A percentile compares a stretch with the other conserved stretches of the same genome.
Evolutionary conservation across 768 basidiomycete species (phyloP).

Genomic region (Lactifluus subvellereus): DNA sequence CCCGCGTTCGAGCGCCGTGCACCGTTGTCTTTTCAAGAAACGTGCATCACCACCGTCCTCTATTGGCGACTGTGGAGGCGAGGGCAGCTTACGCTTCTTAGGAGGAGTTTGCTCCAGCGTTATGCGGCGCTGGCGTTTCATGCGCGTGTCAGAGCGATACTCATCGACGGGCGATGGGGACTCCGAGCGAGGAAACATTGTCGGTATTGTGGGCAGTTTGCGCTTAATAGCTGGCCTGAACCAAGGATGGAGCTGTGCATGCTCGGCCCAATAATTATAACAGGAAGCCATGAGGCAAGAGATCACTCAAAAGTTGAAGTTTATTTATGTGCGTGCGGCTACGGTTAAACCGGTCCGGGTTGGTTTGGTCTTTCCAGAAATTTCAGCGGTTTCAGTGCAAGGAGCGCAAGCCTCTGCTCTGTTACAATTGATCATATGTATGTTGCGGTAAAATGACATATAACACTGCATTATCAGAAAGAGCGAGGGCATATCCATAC

Average conservation of each 20-base stretch:
- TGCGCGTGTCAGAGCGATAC: not conserved
- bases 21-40: constrained; percentile 19
- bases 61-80: constrained; percentile 10
- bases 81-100: constrained; percentile 15
- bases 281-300: constrained; percentile 30
- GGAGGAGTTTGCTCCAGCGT: constrained; percentile 1
- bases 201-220: constrained; percentile 26
- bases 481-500: not conserved
- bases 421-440: not conserved
- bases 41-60: not conserved
- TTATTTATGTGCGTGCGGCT: not conserved
- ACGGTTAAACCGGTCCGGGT: not conserved
- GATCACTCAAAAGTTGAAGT: no score
- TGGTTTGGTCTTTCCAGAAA: not conserved
- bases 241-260: constrained; percentile 41
- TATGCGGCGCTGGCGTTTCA: constrained; percentile 14
- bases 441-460: not conserved
- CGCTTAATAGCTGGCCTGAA: constrained; percentile 39
- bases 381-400: not conserved
- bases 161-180: constrained; percentile 10
- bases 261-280: constrained; percentile 29
- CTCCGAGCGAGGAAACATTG: constrained; percentile 5
- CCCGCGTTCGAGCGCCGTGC: constrained; percentile 15
- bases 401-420: not conserved
- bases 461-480: not conserved